Conservation (phyloP, 768 basidiomycete species). For the Mrakia gelida region DNA sequence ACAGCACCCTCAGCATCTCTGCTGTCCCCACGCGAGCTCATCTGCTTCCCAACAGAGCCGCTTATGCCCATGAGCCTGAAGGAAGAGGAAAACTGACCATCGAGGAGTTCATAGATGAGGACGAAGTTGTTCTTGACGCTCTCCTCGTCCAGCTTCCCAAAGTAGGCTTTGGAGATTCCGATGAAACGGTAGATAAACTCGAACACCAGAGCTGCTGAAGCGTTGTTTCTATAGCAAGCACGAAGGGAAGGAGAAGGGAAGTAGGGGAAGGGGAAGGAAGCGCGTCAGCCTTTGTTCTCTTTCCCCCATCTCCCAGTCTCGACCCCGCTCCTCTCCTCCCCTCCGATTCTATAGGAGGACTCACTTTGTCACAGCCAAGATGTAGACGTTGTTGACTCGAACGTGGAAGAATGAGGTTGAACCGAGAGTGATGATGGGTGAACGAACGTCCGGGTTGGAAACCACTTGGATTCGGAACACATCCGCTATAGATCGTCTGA, state of each 20-base stretch:
- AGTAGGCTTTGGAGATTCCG: slow-evolving; percentile 89
- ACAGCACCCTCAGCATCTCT: too few species aligned
- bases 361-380: slow-evolving; percentile 93
- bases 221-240: slow-evolving; percentile 65
- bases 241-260: not conserved
- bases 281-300: not conserved
- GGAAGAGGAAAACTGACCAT: slow-evolving; percentile 57
- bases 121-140: slow-evolving; percentile 99
- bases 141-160: slow-evolving; percentile 97
- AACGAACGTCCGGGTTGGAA: slow-evolving; percentile 92
- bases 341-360: slow-evolving; percentile 35
- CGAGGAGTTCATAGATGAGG: slow-evolving; percentile 93
- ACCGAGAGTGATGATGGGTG: slow-evolving; percentile 94
- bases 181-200: slow-evolving; percentile 97
- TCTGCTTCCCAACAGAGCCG: too few species aligned
- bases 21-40: too few species aligned
- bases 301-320: not conserved
- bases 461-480: slow-evolving; percentile 99
- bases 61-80: too few species aligned
- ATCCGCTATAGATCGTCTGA: slow-evolving; percentile 89
- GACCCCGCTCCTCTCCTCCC: not conserved
- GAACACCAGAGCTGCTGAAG: slow-evolving; percentile 94
- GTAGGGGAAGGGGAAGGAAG: not conserved
- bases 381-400: slow-evolving; percentile 87
- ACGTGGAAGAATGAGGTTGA: slow-evolving; percentile 99